Evolutionary conservation across 768 basidiomycete species (phyloP).

Genomic region (Leccinum uliginosum): DNA sequence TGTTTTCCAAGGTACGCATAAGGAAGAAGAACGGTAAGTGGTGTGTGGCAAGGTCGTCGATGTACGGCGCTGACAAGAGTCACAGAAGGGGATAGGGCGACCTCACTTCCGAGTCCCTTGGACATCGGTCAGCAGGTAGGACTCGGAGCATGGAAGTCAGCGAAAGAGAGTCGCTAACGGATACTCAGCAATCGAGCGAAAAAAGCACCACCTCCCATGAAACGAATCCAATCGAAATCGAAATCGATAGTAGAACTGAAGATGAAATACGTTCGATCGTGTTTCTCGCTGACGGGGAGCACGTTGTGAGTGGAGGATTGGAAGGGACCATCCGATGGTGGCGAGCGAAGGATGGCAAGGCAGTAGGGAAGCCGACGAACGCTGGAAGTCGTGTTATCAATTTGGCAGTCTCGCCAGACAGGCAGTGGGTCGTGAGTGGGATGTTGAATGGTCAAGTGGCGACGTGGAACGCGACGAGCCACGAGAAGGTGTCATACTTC

Average conservation of each 20-base stretch:
- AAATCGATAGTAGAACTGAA: neutral
- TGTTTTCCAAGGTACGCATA: neutral
- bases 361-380: neutral
- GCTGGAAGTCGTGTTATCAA: neutral
- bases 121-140: neutral
- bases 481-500: neutral
- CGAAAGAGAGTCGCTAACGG: neutral
- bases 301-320: neutral
- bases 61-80: neutral
- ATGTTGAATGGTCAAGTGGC: neutral
- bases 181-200: neutral
- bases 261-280: neutral
- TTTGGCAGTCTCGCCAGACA: neutral
- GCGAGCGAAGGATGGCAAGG: neutral
- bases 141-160: neutral
- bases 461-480: neutral
- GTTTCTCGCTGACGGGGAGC: neutral
- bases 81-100: neutral
- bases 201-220: neutral
- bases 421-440: neutral
- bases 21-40: neutral
- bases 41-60: neutral
- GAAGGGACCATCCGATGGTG: neutral
- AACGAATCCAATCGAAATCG: neutral
- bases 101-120: neutral